Percentiles rank a stretch among this genome's conserved stretches.
These are phyloP conservation scores for Barnettozyma populi DNA, from an alignment of 805 yeast genomes.

Conservation along the genomic window DNA sequence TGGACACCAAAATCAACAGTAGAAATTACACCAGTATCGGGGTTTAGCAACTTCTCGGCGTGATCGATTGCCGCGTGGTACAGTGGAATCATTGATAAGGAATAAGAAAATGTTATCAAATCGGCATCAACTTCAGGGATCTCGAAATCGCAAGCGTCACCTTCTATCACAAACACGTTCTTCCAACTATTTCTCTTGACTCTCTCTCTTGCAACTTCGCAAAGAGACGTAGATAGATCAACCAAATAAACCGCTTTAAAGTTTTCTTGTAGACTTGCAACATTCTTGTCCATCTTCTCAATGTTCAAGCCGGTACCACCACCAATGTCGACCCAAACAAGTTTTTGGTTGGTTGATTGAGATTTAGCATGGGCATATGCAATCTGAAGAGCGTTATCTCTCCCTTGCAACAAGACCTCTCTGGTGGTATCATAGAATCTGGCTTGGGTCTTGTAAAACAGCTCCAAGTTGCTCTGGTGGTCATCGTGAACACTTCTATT, in stretches of 20 bases:
- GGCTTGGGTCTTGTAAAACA: constrained; percentile 73
- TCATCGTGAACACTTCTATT: constrained; percentile 23
- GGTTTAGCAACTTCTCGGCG: constrained; percentile 46
- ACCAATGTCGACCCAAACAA: constrained; percentile 77
- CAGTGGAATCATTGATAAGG: constrained; percentile 80
- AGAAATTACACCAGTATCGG: constrained; percentile 54
- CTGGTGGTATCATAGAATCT: constrained; percentile 72
- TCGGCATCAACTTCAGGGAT: constrained; percentile 54
- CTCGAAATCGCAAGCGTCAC: constrained; percentile 70
- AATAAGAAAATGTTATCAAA: constrained; percentile 71
- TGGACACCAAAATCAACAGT: constrained; percentile 82
- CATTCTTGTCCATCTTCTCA: constrained; percentile 61
- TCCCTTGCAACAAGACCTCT: constrained; percentile 58
- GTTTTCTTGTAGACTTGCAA: constrained; percentile 28
- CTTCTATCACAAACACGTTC: constrained; percentile 63
- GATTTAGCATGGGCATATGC: constrained; percentile 50
- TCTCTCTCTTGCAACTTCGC: constrained; percentile 63
- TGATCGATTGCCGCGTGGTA: constrained; percentile 76
- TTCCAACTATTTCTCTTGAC: constrained; percentile 43
- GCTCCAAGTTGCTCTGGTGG: constrained; percentile 40
- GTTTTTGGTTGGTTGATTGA: constrained; percentile 29
- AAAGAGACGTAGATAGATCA: constrained; percentile 72
- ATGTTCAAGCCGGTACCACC: constrained; percentile 86
- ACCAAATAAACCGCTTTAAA: constrained; percentile 68
- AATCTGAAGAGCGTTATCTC: constrained; percentile 56